Base-by-base conservation (phyloP, 306 rosid genomes). In the Astragalus membranaceus region DNA sequence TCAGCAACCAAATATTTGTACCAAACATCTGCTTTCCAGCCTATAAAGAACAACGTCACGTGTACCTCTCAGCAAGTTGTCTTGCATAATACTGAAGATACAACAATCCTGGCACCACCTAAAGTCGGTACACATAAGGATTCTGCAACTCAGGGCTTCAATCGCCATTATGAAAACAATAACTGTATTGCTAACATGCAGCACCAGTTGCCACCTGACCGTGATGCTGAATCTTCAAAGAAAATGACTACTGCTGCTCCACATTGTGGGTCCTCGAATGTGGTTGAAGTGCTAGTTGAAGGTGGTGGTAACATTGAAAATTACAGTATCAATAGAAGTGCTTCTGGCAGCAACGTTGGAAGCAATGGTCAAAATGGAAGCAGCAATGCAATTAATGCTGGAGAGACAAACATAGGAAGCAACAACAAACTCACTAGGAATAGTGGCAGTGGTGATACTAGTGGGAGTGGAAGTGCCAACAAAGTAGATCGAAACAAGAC, bases 351-450 rank as follows among this genome's bases (percentile, higher is more conserved):
- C 75, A 86, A 88, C 84, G 81, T 85, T 64, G 93, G 85, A 56
- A 88, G 92, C 85, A 90, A 90, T 81, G 88, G 90, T 58, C 89
- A 82, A 81, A 88, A 86, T 67, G 88, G 96, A 53, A 78, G 88
- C 74, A 82, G 84, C 72, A 75, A 73, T 42, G 88, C 83, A 69
- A 74, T 75, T 43, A 75, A 85, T 67, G 78, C 83, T 48, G 84
- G 88, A 56, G 87, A 83, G 74, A 78, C 80, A 62, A 87, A 87
- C 79, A 49, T 71, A 59, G 91, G 82, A 81, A 87, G 87, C 72
- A 87, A 75, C 70, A 73, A 80, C 48, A 79, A 84, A 77, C 70
- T 47, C 9, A 50, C 83, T 55, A 83, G 85, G 67, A 85, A 74
- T 55, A 79, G 92, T 65, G 88, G 88, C 43, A 85, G 86, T 72